Evolutionary conservation across 371 early-diverging fungal genomes (phyloP), one percentile per base, ranked within the genome.

Genomic region (Syncephalis plumigaleata): DNA sequence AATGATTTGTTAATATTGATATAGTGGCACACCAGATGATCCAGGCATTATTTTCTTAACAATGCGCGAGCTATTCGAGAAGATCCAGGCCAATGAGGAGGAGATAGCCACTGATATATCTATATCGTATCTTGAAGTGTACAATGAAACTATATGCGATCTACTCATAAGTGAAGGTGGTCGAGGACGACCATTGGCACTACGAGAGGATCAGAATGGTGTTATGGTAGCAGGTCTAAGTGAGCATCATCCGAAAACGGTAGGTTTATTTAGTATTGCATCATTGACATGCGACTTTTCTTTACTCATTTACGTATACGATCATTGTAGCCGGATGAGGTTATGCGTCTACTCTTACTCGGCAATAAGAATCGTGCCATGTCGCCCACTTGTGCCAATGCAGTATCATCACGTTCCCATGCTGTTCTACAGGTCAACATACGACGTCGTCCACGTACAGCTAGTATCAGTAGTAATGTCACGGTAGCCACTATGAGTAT

Each of bases 131-230:
- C 63, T 92, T 46, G 96, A 98, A 58, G 83, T 98, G 24, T 98
- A 98, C 65, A 95, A 95, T 50, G 98, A 98, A 57, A 81, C 81
- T 15, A 86, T 95, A 25, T 72, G 84, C 9, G 98, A 98, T 56
- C 59, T 98, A 46, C 66, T 94, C 36, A 54, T 50, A 21, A 39
- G 63, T 5, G 69, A 64, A 8, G 51, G 52, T 15, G 27, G 44
- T 24, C 47, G 60, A 24, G 37, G 46, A 40, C 40, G 45, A 0
- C 47, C 55, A 2, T 59, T 87, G 53, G 77, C 79, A 21, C 58
- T 84, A 44, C 65, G 90, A 22, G 81, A 91, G 59, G 86, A 88
- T 55, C 62, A 70, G n/a, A 45, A 50, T 38, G 60, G 75, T 15
- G 69, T 79, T n/a, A 56, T 70, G 23, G 70, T 80, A 7, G 58